phyloP scores from a whole-genome alignment of 768 basidiomycete genomes.

The Filobasidium wieringae region DNA sequence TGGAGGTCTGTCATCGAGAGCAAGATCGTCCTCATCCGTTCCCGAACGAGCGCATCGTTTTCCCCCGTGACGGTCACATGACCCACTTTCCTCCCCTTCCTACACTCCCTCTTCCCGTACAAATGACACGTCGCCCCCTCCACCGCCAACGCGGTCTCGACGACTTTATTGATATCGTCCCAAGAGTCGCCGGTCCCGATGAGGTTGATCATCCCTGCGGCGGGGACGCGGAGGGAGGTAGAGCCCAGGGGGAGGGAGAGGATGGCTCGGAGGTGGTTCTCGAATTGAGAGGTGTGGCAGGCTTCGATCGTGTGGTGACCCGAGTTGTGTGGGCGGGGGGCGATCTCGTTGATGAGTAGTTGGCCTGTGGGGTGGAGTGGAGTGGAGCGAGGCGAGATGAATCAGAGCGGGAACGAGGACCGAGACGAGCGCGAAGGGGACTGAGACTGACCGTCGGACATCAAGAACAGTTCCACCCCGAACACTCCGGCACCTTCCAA shows the following conservation, averaged over 20 bases:
- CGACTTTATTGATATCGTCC: conserved; percentile 45
- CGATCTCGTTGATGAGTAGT: conserved; percentile 88
- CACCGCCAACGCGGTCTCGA: conserved; percentile 51
- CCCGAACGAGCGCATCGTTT: conserved; percentile 61
- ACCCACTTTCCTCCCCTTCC: conserved; percentile 93
- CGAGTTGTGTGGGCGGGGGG: conserved; percentile 94
- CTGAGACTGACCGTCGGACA: conserved; percentile 57
- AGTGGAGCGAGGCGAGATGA: neutral
- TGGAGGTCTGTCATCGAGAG: conserved; percentile 40
- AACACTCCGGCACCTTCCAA: conserved; percentile 85
- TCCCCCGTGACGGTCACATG: conserved; percentile 81
- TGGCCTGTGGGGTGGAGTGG: conserved; percentile 44
- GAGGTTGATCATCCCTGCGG: conserved; percentile 85
- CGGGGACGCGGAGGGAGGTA: conserved; percentile 72
- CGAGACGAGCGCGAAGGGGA: neutral
- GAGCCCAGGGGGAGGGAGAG: conserved; percentile 79
- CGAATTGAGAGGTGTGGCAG: conserved; percentile 90
- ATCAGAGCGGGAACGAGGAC: neutral
- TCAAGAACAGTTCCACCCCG: conserved; percentile 95
- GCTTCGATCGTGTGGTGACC: conserved; percentile 99
- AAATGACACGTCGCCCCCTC: conserved; percentile 75
- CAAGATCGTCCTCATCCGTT: conserved; percentile 62
- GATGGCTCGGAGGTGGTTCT: conserved; percentile 92
- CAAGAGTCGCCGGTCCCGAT: conserved; percentile 64
- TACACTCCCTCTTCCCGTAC: conserved; percentile 84